Evolutionary conservation across 2,329 filamentous ascomycete genomes (phyloP).

Genomic region (Penicillium griseofulvum): DNA sequence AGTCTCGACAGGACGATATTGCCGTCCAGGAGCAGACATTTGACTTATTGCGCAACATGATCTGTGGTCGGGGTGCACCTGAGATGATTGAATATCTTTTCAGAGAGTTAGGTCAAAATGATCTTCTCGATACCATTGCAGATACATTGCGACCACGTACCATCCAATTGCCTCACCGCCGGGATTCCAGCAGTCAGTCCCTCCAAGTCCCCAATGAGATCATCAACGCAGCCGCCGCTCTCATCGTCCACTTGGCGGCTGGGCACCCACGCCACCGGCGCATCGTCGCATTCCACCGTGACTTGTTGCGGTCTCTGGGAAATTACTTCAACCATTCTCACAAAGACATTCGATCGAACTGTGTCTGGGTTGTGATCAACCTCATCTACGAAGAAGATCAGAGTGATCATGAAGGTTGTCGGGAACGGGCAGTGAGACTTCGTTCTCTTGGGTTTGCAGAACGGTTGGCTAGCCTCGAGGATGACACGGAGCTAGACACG

Average conservation of each 20-base stretch:
- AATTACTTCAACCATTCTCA: constrained; percentile 71
- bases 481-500: constrained; percentile 77
- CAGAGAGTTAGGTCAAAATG: constrained; percentile 68
- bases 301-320: constrained; percentile 69
- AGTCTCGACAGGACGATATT: constrained; percentile 72
- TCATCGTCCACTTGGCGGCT: constrained; percentile 85
- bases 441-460: constrained; percentile 68
- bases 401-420: constrained; percentile 62
- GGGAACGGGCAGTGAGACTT: constrained; percentile 66
- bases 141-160: constrained; percentile 66
- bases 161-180: constrained; percentile 33
- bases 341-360: constrained; percentile 69
- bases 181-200: constrained; percentile 30
- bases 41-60: constrained; percentile 84
- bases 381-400: constrained; percentile 78
- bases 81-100: constrained; percentile 86
- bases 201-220: constrained; percentile 57
- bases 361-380: constrained; percentile 83
- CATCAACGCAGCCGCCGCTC: constrained; percentile 72
- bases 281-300: constrained; percentile 71
- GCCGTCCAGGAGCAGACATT: constrained; percentile 88
- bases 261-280: constrained; percentile 75
- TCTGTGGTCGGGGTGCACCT: constrained; percentile 61
- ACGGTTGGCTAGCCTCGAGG: constrained; percentile 61
- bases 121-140: constrained; percentile 76